Evolutionary conservation across 2,329 filamentous ascomycete species (phyloP).

Genomic region (Aspergillus unguis): DNA sequence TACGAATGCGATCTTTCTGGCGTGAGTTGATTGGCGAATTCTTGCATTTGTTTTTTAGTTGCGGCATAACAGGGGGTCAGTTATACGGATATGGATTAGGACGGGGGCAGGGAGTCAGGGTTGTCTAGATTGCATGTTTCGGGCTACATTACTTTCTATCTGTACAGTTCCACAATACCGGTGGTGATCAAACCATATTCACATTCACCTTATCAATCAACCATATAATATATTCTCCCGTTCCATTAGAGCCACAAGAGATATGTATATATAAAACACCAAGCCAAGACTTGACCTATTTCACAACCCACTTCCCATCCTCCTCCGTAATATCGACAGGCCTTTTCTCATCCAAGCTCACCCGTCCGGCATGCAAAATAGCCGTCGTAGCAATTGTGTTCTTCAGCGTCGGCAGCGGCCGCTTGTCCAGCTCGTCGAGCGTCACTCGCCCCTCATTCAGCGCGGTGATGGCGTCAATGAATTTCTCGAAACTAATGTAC

Average conservation of each 20-base stretch:
- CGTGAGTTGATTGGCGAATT: conserved; percentile 4
- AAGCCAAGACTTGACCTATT: conserved; percentile 31
- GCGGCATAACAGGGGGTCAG: background rate
- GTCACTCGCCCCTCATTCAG: conserved; percentile 71
- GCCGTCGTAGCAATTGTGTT: conserved; percentile 92
- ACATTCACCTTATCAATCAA: no score
- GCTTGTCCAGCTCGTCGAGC: conserved; percentile 72
- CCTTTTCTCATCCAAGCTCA: conserved; percentile 77
- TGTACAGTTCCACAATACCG: no score
- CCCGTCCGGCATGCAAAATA: conserved; percentile 80
- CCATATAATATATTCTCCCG: no score
- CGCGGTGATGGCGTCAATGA: conserved; percentile 78
- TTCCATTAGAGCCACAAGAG: no score
- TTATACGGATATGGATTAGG: background rate
- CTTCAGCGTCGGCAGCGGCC: conserved; percentile 76
- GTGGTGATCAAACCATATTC: no score
- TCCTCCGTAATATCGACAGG: conserved; percentile 65
- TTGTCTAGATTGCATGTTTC: no score
- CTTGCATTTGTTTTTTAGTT: conserved; percentile 1
- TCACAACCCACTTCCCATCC: conserved; percentile 60
- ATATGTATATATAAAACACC: background rate
- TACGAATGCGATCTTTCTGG: conserved; percentile 7
- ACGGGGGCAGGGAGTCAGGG: conserved; percentile 3
- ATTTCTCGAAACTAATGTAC: conserved; percentile 94
- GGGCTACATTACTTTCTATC: no score